Evolutionary conservation across 345 rosid species (phyloP), one percentile per base, ranked within the genome.

Genomic region (Turnera subulata): DNA sequence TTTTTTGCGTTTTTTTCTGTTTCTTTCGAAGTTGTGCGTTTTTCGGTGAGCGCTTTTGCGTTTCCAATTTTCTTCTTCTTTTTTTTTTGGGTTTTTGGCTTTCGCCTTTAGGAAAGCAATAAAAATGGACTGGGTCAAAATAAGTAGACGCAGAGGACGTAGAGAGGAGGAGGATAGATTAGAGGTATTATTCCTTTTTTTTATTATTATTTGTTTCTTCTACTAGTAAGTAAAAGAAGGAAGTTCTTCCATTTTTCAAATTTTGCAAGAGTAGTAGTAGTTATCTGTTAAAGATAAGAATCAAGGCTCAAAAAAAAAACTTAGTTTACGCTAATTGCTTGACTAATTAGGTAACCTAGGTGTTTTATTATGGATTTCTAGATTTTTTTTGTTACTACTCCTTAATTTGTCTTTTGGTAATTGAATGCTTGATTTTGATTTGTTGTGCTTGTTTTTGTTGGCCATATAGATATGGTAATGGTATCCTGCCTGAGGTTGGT

Each of bases 131-230:
- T 14, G 63, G 40, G 58, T 62, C 63, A 62, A 56, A 62, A 43
- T 53, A 42, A 58, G 58, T 57, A 48, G 57, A 50, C 26, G 49
- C 29, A 37, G 44, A 40, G 52, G 50, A 48, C 6, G 6, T 17
- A 0, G 11, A 25, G 38, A 15, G 44, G 3, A 40, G 29, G 7
- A 5, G 50, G 2, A 43, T 19, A 21, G 24, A 17, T 43, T 10
- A 59, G 52, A 21, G 2, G 63, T 58, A 54, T 61, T 58, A 33
- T 58, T 59, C 62, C n/a, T 32, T 54, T 11, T n/a, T 32, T 11
- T 26, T 0, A 4, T 64, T 17, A 40, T 46, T 23, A 33, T 33
- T 37, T 53, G 29, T 25, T 32, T 10, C 53, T 29, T 45, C 11
- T 35, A 35, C n/a, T n/a, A n/a, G n/a, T n/a, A n/a, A n/a, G n/a